phyloP scores from a whole-genome alignment of 495 filamentous ascomycete genomes.

The Podospora conica region DNA sequence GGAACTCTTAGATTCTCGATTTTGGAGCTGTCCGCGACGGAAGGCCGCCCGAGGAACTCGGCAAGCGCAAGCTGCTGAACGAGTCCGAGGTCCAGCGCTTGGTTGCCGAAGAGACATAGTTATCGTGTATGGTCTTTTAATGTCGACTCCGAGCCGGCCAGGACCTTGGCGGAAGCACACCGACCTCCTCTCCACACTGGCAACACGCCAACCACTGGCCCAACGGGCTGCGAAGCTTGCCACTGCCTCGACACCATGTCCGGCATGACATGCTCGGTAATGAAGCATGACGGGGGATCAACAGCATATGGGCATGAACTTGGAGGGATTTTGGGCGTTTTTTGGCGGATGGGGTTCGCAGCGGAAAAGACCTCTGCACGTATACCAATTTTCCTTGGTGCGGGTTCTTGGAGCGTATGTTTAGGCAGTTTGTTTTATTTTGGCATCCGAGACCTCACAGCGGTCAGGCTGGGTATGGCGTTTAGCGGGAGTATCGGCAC shows the following conservation, averaged over 20 bases:
- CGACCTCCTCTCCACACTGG: background rate
- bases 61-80: constrained; percentile 76
- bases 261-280: background rate
- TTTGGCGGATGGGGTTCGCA: background rate
- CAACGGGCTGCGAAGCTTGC: background rate
- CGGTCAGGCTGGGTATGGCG: background rate
- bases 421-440: background rate
- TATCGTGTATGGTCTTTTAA: background rate
- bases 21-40: constrained; percentile 88
- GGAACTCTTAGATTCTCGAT: constrained; percentile 60
- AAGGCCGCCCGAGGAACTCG: constrained; percentile 65
- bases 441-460: background rate
- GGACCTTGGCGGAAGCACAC: background rate
- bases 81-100: constrained; percentile 45
- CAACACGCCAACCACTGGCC: background rate
- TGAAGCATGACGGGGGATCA: background rate
- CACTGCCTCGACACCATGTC: background rate
- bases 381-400: background rate
- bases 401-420: background rate
- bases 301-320: background rate
- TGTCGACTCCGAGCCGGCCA: background rate
- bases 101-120: constrained; percentile 37
- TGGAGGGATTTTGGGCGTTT: background rate
- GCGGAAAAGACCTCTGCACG: background rate
- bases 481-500: background rate